Evolutionary conservation across 2,329 filamentous ascomycete species (phyloP), one percentile per base, ranked within the genome.

Genomic region (Ascochyta koolunga): DNA sequence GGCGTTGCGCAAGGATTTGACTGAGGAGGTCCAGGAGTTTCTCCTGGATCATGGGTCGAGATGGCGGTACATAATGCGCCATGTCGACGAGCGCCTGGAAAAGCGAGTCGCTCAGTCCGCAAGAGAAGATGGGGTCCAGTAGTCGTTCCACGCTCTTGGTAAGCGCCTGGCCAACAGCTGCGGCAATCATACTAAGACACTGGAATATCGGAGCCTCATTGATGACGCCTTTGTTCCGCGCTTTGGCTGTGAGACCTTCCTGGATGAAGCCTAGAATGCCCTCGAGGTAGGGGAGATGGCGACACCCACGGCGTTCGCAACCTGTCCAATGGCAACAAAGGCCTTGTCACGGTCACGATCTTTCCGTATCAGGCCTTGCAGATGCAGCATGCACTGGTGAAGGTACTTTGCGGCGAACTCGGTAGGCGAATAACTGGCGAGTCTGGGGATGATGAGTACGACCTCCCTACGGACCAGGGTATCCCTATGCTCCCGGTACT

Each of bases 81-180:
- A 99, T 97, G 69, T 99, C 96, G 19, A 98, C 93, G 48, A 99
- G 81, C 2, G 96, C 96, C 72, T 98, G 93, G 0, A 93, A 97
- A 21, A 99, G 83, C 62, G 96, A 95, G 51, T 93, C 90, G 32
- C 92, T 97, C 46, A 99, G 82, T 42, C 96, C 95, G 71, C 95
- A 99, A 15, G 91, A 93, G 75, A 99, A 99, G 54, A 99, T 97
- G 10, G 96, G 93, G 65, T 97, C 93, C 9, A 99, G 83, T 24
- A 99, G 80, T 11, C 93, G 90, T 71, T 97, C 93, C 87, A 99
- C 97, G 72, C 98, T 97, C 77, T 98, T 99, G 82, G 91, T 98
- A 47, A 99, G 81, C 0, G 93, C 95, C 77, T 99, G 95, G 1
- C 95, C 95, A 25, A 98, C 95, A 3, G 95, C 95, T 39, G 96